Base-by-base conservation (phyloP, 192 early-diverging fungal species). In the Coemansia sp. region DNA sequence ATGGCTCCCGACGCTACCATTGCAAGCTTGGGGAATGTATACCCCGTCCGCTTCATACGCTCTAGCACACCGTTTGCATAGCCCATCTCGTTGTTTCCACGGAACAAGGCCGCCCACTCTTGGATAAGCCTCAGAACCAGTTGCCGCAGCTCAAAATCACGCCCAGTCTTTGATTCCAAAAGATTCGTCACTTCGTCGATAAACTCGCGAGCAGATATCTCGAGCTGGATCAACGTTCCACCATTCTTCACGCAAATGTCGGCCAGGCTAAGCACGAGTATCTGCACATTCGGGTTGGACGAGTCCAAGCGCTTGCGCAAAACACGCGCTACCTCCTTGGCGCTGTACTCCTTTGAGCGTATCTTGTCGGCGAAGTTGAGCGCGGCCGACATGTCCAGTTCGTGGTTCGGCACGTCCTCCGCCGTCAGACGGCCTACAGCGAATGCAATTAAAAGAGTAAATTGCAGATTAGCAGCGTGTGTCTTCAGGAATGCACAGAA, bases 241-340 rank as follows among this genome's bases (percentile, higher is more conserved):
- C 92, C 91, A 79, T 99, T 99, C 80, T 99, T 99, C 24, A 98
- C 93, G 72, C 94, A 96, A 38, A 91, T 92, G 76, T 99, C 97
- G 2, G 90, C 85, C 46, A 98, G 80, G 90, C 89, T 92, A 66
- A 99, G 86, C 18, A 92, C 90, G 16, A 95, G 86, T 13, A 98
- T 80, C 75, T 95, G 93, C 11, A 97, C 97, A 74, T 98, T 98
- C 20, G 97, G 97, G 73, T 98, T 99, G 62, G 88, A 88, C 80
- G 94, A 91, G n/a, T 85, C 79, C 46, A 99, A 75, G 31, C 95
- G 85, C 73, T 90, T 83, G 70, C 94, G 95, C 41, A 99, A 87
- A 20, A 90, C 81, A 24, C 84, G 79, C 55, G 89, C 87, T 8
- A 92, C 92, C 12, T 93, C 87, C 74, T 94, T 94, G 69, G 94